Base-by-base conservation (phyloP, 257 asterid genomes). In the Forsythia suspensa region DNA sequence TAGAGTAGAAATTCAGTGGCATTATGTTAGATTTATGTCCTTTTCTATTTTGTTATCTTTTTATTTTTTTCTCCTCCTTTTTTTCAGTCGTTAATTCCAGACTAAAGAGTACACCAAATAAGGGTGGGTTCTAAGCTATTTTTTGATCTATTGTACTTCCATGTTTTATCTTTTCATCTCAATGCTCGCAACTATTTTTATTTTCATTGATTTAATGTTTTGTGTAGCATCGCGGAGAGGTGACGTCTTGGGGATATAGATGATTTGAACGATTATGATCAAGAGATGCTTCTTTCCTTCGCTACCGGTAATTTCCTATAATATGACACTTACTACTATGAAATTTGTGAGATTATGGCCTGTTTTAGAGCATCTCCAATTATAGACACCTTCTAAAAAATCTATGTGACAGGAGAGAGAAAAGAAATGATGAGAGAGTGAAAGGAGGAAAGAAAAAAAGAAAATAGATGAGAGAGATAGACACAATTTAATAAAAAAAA, bases 181-280 rank as follows among this genome's bases (percentile, higher is more conserved):
- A 41, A 34, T 20, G 42, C 66, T 67, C 20, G 70, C 57, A 16
- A 39, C 38, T 46, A 46, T 68, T 74, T 52, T 61, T 29, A n/a
- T 73, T 61, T 46, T 76, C 65, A 61, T 77, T 52, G 65, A 39
- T 51, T 8, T 41, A 67, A 65, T 80, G 46, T 79, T 83, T 59
- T 74, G 46, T 88, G 90, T 92, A 95, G 99, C 99, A 95, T 81
- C 97, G 99, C 88, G 80, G 99, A 95, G 87, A 93, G 99, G 77
- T 94, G 99, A 75, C 98, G 98, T 76, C 97, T 95, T 57, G 99
- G 99, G 82, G 99, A 98, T 85, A 93, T 95, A 76, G 99, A 95
- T 83, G 97, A 95, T 91, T 70, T 95, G 86, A 95, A 92, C 81
- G 83, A 88, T 43, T 92, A 92, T 80, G 98, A 95, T 74, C 99